Conservation (phyloP, 805 yeast species). For the Diddensiella transvaalensis region DNA sequence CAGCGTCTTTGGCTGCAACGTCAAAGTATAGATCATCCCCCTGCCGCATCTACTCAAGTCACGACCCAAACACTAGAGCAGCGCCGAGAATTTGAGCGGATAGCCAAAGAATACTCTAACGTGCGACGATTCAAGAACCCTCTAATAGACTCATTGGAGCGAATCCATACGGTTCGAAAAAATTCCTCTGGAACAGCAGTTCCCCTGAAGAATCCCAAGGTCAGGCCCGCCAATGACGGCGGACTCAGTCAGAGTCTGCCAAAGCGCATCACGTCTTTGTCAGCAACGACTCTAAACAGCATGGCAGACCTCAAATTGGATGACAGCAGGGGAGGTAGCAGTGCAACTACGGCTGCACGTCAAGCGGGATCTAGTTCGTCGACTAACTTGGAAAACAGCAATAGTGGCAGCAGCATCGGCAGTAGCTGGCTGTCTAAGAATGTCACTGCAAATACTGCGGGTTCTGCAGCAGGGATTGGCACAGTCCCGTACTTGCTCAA, state of each 20-base stretch:
- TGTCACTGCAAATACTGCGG: constrained; percentile 17
- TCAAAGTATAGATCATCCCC: constrained; percentile 21
- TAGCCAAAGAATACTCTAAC: constrained; percentile 68
- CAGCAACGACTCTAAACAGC: constrained; percentile 20
- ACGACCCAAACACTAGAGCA: constrained; percentile 13
- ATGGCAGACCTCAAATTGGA: constrained; percentile 6
- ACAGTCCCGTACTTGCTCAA: constrained; percentile 17
- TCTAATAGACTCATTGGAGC: constrained; percentile 54
- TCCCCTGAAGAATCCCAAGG: constrained; percentile 4
- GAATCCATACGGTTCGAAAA: constrained; percentile 36
- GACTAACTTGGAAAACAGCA: not conserved
- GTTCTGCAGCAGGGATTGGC: constrained; percentile 14
- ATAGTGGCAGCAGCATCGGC: no score
- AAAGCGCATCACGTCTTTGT: constrained; percentile 17
- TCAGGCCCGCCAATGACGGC: constrained; percentile 3
- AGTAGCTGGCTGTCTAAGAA: constrained; percentile 5
- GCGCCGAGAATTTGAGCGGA: constrained; percentile 67
- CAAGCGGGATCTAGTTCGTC: not conserved
- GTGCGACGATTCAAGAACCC: constrained; percentile 72
- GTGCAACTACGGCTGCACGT: no score
- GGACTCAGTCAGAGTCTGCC: constrained; percentile 18
- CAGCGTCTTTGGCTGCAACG: constrained; percentile 72
- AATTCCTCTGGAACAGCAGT: constrained; percentile 16
- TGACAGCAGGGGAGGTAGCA: not conserved
- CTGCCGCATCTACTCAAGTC: constrained; percentile 9